Conservation (phyloP, 768 basidiomycete genomes). For the Rhodocollybia butyracea region DNA sequence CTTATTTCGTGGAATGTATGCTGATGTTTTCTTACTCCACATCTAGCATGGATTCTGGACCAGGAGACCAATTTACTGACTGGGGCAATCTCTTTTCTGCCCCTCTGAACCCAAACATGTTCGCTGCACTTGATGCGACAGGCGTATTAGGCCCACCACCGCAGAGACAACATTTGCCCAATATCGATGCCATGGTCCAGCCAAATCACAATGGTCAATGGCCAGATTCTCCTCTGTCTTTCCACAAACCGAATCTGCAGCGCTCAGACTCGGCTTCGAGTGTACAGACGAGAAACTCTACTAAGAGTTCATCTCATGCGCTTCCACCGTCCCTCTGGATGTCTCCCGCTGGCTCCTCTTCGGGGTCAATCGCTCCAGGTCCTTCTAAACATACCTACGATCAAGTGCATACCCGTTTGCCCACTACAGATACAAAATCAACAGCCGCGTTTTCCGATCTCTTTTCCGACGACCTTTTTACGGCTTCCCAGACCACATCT, state of each 20-base stretch:
- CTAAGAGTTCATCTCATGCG: constrained; percentile 30
- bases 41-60: constrained; percentile 5
- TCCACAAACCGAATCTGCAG: constrained; percentile 23
- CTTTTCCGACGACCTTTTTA: constrained; percentile 69
- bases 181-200: constrained; percentile 18
- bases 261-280: constrained; percentile 28
- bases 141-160: constrained; percentile 45
- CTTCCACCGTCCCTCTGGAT: constrained; percentile 83
- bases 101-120: constrained; percentile 58
- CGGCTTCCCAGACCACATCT: constrained; percentile 43
- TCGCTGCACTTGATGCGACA: constrained; percentile 59
- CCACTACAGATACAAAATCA: constrained; percentile 54
- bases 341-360: constrained; percentile 59
- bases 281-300: constrained; percentile 19
- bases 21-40: not conserved
- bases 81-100: constrained; percentile 62
- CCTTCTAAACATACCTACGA: constrained; percentile 33
- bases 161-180: constrained; percentile 14
- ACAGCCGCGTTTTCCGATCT: constrained; percentile 60
- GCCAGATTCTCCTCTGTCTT: constrained; percentile 23
- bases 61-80: constrained; percentile 21
- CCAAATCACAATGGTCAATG: constrained; percentile 23
- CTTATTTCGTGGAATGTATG: not conserved
- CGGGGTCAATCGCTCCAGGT: constrained; percentile 38
- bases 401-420: constrained; percentile 30